Evolutionary conservation across 768 basidiomycete genomes (phyloP).

Genomic region (Rhizopogon rudus): DNA sequence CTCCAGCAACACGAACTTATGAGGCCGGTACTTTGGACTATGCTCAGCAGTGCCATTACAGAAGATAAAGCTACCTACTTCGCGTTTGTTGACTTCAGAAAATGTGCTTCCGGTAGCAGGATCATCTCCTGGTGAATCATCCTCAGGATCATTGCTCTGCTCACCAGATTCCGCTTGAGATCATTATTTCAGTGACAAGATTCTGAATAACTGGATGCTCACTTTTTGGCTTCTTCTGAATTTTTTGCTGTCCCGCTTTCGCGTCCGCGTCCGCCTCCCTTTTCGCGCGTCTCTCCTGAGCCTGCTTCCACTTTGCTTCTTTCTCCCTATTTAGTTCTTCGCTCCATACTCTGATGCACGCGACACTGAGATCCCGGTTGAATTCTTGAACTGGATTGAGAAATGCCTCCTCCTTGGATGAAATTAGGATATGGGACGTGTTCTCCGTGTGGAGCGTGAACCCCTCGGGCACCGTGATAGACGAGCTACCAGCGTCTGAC

Average conservation of each 20-base stretch:
- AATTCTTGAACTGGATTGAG: slow-evolving; percentile 98
- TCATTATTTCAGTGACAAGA: neutral
- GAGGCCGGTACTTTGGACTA: slow-evolving; percentile 42
- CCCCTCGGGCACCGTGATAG: slow-evolving; percentile 58
- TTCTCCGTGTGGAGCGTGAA: slow-evolving; percentile 80
- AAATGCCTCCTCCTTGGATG: slow-evolving; percentile 74
- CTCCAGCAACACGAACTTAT: slow-evolving; percentile 80
- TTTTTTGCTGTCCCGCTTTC: slow-evolving; percentile 17
- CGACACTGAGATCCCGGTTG: slow-evolving; percentile 91
- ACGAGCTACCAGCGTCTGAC: slow-evolving; percentile 2
- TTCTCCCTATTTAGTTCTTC: slow-evolving; percentile 63
- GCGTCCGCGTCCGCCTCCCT: slow-evolving; percentile 12
- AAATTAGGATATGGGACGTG: slow-evolving; percentile 72
- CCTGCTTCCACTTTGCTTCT: slow-evolving; percentile 52
- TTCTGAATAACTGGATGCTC: slow-evolving; percentile 13
- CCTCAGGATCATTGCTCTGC: neutral
- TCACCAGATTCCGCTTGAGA: neutral
- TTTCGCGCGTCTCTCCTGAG: slow-evolving; percentile 44
- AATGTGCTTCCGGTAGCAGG: neutral
- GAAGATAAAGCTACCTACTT: slow-evolving; percentile 13
- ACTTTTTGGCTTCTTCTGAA: slow-evolving; percentile 44
- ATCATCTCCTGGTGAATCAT: neutral
- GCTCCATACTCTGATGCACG: slow-evolving; percentile 87
- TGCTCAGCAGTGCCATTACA: slow-evolving; percentile 1
- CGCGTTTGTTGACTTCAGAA: slow-evolving; percentile 12